Percentiles rank a stretch among this genome's conserved stretches.
Conservation (phyloP, 2,329 filamentous ascomycete species). For the Fusarium dlaminii region DNA sequence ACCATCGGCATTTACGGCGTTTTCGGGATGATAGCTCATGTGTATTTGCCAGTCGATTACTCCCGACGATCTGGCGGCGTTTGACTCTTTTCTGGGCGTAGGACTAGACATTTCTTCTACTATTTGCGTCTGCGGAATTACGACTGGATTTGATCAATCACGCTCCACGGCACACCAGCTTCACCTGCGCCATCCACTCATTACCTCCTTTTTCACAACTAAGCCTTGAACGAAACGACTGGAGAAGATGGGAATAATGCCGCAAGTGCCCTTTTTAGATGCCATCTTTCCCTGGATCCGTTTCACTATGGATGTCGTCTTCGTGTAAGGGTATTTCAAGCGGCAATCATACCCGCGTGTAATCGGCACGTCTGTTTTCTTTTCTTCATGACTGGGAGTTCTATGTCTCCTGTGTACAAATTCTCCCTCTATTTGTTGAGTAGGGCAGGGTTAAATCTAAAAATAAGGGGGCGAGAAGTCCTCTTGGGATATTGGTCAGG, state of each 20-base stretch:
- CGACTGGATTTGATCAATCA: constrained; percentile 45
- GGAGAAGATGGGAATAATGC: constrained; percentile 34
- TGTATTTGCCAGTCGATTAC: constrained; percentile 47
- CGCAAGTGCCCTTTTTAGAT: constrained; percentile 15
- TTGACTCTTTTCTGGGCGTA: constrained; percentile 50
- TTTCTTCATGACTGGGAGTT: constrained; percentile 34
- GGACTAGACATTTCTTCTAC: constrained; percentile 45
- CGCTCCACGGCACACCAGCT: constrained; percentile 39
- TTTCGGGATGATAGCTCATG: constrained; percentile 53
- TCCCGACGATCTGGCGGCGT: constrained; percentile 50
- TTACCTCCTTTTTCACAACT: constrained; percentile 45
- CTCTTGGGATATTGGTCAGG: constrained; percentile 36
- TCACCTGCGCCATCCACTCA: constrained; percentile 54
- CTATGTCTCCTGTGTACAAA: constrained; percentile 41
- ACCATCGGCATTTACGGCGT: constrained; percentile 55
- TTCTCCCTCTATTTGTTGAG: constrained; percentile 4
- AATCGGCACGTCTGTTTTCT: constrained; percentile 37
- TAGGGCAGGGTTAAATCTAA: constrained; percentile 20
- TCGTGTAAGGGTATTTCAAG: constrained; percentile 5
- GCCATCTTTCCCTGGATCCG: constrained; percentile 3
- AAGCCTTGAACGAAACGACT: constrained; percentile 42
- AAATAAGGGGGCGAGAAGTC: constrained; percentile 32
- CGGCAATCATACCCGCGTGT: constrained; percentile 32
- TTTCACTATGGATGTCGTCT: constrained; percentile 4
- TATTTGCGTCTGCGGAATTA: constrained; percentile 43